These are phyloP conservation scores for Venturia pyrina DNA, from an alignment of 2,329 filamentous ascomycete genomes.

Conservation along the genomic window DNA sequence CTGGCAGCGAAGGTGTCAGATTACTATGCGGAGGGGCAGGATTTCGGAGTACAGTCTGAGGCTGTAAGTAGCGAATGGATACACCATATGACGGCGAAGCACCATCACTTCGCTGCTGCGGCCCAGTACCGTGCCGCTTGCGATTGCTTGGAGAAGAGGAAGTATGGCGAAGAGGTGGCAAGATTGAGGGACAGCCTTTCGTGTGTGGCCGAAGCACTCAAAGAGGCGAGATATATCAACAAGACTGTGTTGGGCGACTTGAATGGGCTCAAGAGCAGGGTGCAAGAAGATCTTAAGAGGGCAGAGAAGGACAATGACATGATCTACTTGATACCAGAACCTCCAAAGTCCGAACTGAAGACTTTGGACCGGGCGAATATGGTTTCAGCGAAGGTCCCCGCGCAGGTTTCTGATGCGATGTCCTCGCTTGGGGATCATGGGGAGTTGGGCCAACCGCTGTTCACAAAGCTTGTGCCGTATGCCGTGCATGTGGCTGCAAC, in stretches of 20 bases:
- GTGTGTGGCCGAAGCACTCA: slow-evolving; percentile 78
- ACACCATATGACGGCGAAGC: slow-evolving; percentile 93
- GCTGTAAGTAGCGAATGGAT: slow-evolving; percentile 92
- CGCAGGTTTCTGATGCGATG: slow-evolving; percentile 71
- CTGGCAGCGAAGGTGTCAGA: slow-evolving; percentile 86
- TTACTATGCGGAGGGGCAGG: slow-evolving; percentile 73
- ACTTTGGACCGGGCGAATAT: slow-evolving; percentile 80
- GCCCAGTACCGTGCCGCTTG: slow-evolving; percentile 87
- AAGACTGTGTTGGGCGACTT: slow-evolving; percentile 74
- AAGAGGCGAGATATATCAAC: slow-evolving; percentile 73
- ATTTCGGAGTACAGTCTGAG: slow-evolving; percentile 80
- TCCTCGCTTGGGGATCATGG: slow-evolving; percentile 69
- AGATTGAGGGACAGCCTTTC: slow-evolving; percentile 69
- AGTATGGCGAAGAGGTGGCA: slow-evolving; percentile 91
- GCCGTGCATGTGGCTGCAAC: slow-evolving; percentile 90
- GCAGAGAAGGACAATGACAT: slow-evolving; percentile 95
- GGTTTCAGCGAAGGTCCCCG: slow-evolving; percentile 69
- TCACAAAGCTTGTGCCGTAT: slow-evolving; percentile 87
- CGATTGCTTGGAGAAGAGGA: slow-evolving; percentile 85
- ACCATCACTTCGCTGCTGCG: slow-evolving; percentile 92
- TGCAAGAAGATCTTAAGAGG: slow-evolving; percentile 79
- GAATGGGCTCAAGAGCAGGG: slow-evolving; percentile 68
- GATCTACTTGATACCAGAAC: slow-evolving; percentile 80
- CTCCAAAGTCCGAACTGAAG: slow-evolving; percentile 79
- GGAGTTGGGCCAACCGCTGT: slow-evolving; percentile 75